phyloP scores from a whole-genome alignment of 768 basidiomycete species.

The Russula earlei region DNA sequence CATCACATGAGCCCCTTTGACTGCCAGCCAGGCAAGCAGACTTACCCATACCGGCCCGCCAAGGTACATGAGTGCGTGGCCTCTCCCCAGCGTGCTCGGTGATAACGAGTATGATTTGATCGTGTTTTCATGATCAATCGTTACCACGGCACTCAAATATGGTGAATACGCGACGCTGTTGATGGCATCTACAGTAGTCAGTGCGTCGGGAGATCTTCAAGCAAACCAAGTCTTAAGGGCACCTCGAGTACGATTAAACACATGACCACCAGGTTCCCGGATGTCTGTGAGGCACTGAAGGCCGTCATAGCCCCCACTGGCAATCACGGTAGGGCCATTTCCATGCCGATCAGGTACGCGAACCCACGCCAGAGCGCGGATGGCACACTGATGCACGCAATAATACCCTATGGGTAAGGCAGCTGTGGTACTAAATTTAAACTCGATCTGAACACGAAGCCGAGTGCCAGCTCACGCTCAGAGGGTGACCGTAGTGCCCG shows the following conservation, averaged over 20 bases:
- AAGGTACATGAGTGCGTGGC: constrained; percentile 63
- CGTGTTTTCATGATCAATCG: constrained; percentile 76
- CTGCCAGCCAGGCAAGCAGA: constrained; percentile 4
- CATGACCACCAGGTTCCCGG: constrained; percentile 53
- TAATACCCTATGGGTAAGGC: constrained; percentile 66
- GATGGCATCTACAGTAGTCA: constrained; percentile 48
- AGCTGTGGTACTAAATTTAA: constrained; percentile 18
- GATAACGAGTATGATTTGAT: constrained; percentile 68
- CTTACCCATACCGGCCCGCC: constrained; percentile 78
- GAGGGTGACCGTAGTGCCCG: constrained; percentile 6
- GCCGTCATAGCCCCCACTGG: constrained; percentile 77
- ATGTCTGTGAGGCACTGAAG: constrained; percentile 68
- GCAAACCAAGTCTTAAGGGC: not conserved
- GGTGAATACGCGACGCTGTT: constrained; percentile 58
- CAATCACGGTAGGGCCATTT: constrained; percentile 60
- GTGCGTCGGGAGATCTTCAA: not conserved
- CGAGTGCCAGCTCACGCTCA: not conserved
- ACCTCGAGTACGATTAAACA: constrained; percentile 77
- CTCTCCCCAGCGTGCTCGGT: constrained; percentile 63
- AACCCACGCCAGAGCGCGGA: constrained; percentile 70
- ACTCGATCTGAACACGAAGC: not conserved
- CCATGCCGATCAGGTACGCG: constrained; percentile 48
- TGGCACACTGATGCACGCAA: constrained; percentile 66
- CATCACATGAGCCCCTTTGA: not conserved
- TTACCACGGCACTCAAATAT: constrained; percentile 59